Evolutionary conservation across 129 eudicot genomes (phyloP).

Genomic region (Ambrosia artemisiifolia): DNA sequence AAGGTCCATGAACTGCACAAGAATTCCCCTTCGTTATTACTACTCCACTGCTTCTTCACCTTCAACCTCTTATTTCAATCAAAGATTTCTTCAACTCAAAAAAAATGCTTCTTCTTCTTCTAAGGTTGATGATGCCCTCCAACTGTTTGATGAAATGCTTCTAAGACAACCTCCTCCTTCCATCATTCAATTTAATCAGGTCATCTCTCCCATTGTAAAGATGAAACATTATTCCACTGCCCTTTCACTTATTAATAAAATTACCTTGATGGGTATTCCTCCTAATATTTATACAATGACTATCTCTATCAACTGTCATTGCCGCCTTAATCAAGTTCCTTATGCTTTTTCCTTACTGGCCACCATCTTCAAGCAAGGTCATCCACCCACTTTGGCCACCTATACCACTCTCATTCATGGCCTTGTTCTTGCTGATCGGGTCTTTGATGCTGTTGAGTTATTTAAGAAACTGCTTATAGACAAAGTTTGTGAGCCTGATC

Average conservation of each 20-base stretch:
- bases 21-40: not conserved
- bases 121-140: too few relatives aligned
- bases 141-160: constrained; percentile 35
- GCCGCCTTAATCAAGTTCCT: constrained; percentile 18
- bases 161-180: constrained; percentile 32
- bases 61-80: too few relatives aligned
- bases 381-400: constrained; percentile 19
- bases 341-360: constrained; percentile 37
- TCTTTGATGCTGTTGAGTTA: constrained; percentile 25
- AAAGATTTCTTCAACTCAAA: too few relatives aligned
- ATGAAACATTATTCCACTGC: constrained; percentile 31
- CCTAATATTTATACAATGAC: constrained; percentile 23
- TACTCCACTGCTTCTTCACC: too few relatives aligned
- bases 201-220: constrained; percentile 20
- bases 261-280: constrained; percentile 8
- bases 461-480: constrained; percentile 21
- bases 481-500: constrained; percentile 21
- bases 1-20: not conserved
- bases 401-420: constrained; percentile 33
- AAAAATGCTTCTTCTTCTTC: too few relatives aligned
- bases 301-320: constrained; percentile 29
- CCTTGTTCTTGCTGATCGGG: constrained; percentile 17
- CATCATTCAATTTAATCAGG: constrained; percentile 17
- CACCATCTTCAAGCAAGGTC: constrained; percentile 34
- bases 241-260: constrained; percentile 12